Conservation (phyloP, 1,284 basidiomycete genomes). For the Fomitopsis palustris region DNA sequence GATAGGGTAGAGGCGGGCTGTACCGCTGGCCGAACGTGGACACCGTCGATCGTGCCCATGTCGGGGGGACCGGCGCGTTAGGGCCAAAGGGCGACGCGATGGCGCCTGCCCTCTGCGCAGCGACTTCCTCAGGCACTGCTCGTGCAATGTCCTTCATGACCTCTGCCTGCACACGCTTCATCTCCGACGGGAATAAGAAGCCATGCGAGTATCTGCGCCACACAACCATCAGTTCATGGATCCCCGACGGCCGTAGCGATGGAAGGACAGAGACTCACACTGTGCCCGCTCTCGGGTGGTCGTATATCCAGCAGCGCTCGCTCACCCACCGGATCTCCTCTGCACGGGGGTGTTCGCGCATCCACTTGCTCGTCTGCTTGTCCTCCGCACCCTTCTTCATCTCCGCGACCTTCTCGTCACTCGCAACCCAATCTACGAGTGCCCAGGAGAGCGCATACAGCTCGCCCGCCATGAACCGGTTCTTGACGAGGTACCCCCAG, state of each 20-base stretch:
- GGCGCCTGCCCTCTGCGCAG: slow-evolving; percentile 6
- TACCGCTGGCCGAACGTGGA: slow-evolving; percentile 85
- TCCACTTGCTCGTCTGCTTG: slow-evolving; percentile 95
- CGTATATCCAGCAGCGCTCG: slow-evolving; percentile 97
- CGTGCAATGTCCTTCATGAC: slow-evolving; percentile 26
- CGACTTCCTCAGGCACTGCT: slow-evolving; percentile 18
- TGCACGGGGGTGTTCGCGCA: slow-evolving; percentile 82
- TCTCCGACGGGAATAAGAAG: slow-evolving; percentile 94
- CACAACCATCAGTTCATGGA: slow-evolving; percentile 10
- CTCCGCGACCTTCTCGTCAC: slow-evolving; percentile 64
- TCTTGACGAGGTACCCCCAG: slow-evolving; percentile 95
- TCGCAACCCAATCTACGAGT: slow-evolving; percentile 86
- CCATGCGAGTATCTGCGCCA: slow-evolving; percentile 85
- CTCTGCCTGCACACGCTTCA: slow-evolving; percentile 58
- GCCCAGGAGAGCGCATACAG: slow-evolving; percentile 90
- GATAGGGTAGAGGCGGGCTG: slow-evolving; percentile 61
- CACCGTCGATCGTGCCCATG: slow-evolving; percentile 83
- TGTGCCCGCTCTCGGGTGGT: slow-evolving; percentile 91
- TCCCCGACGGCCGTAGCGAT: neutral
- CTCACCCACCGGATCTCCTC: slow-evolving; percentile 83
- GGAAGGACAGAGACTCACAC: slow-evolving; percentile 53
- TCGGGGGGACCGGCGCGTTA: slow-evolving; percentile 40
- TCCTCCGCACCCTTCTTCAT: slow-evolving; percentile 88
- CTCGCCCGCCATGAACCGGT: slow-evolving; percentile 96
- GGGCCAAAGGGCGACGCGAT: slow-evolving; percentile 17